A percentile compares a stretch with the other conserved stretches of the same genome.
phyloP scores from a whole-genome alignment of 257 asterid species.

The Solanum sejunctum region DNA sequence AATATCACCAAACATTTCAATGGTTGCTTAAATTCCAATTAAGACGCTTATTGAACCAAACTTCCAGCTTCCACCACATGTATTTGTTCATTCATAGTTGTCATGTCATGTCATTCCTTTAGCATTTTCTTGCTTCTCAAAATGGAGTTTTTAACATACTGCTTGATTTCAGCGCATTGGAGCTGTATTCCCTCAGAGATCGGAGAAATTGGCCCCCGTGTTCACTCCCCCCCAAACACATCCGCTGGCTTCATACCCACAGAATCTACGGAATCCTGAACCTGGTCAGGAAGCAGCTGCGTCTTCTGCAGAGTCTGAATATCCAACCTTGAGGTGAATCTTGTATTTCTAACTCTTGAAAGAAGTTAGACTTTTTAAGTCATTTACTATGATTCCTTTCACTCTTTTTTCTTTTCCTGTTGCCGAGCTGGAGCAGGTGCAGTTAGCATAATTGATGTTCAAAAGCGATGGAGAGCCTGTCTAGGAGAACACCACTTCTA shows the following conservation, averaged over 20 bases:
- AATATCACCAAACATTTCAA: background rate
- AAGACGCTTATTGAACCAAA: background rate
- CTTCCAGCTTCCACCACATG: background rate
- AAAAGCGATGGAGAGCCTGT: background rate
- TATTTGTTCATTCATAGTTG: background rate
- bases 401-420: background rate
- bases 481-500: background rate
- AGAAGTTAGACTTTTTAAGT: background rate
- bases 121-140: background rate
- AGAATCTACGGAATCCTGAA: conserved; percentile 63
- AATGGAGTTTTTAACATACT: background rate
- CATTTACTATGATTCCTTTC: background rate
- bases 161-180: conserved; percentile 72
- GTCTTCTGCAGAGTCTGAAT: conserved; percentile 89
- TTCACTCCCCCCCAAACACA: conserved; percentile 92
- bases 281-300: conserved; percentile 54
- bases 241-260: conserved; percentile 83
- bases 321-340: conserved; percentile 79
- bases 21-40: background rate
- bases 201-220: conserved; percentile 82
- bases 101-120: background rate
- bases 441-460: background rate
- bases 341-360: background rate
- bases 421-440: background rate
- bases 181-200: conserved; percentile 91